Conservation (phyloP, 805 yeast species). For the Yamadazyma kitorensis region DNA sequence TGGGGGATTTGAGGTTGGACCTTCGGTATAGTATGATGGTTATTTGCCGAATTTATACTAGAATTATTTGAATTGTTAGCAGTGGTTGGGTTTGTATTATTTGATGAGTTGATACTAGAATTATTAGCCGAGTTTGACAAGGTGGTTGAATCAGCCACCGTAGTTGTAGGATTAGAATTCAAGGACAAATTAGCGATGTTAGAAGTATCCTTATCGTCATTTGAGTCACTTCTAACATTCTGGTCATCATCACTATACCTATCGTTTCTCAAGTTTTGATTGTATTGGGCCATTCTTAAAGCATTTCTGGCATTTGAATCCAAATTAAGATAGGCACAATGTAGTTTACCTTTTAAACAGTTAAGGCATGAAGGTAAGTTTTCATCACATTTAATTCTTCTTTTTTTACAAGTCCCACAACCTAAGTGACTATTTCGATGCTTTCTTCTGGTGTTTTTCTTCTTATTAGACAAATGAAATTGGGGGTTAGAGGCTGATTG, state of each 20-base stretch:
- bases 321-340: slow-evolving; percentile 44
- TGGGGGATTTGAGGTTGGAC: too few relatives aligned
- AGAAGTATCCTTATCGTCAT: too few relatives aligned
- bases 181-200: too few relatives aligned
- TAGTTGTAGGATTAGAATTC: too few relatives aligned
- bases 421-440: slow-evolving; percentile 73
- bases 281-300: slow-evolving; percentile 47
- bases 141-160: too few relatives aligned
- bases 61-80: too few relatives aligned
- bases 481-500: slow-evolving; percentile 14
- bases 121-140: too few relatives aligned
- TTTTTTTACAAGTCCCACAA: slow-evolving; percentile 59
- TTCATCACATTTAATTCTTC: slow-evolving; percentile 52
- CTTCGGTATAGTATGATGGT: too few relatives aligned
- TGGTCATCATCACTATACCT: slow-evolving; percentile 14
- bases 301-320: slow-evolving; percentile 51
- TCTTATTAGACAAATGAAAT: slow-evolving; percentile 17
- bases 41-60: too few relatives aligned
- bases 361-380: slow-evolving; percentile 48
- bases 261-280: slow-evolving; percentile 32
- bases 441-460: slow-evolving; percentile 50
- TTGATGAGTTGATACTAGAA: too few relatives aligned
- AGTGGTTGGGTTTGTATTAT: too few relatives aligned
- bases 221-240: not conserved
- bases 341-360: slow-evolving; percentile 44